Percentiles rank a stretch among this genome's conserved stretches.
phyloP scores from a whole-genome alignment of 164 flowering plant genomes.

The Vitis amurensis region DNA sequence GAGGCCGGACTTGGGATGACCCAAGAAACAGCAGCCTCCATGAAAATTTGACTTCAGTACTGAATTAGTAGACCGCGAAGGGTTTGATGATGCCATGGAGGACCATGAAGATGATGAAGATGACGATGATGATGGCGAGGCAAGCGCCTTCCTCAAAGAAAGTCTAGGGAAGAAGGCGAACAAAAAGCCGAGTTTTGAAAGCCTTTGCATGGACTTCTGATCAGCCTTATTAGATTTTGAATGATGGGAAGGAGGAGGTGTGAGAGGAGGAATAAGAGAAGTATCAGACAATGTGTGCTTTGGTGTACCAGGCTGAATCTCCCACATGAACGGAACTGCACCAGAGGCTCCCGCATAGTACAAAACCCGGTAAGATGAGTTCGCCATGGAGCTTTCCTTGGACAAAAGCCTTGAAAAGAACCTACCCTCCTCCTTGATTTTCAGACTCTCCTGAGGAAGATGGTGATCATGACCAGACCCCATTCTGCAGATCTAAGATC shows the following conservation, averaged over 20 bases:
- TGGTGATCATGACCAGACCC: neutral
- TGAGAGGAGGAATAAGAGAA: slow-evolving; percentile 29
- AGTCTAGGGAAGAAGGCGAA: slow-evolving; percentile 13
- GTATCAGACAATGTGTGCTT: slow-evolving; percentile 22
- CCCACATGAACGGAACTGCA: slow-evolving; percentile 46
- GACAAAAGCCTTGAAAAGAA: slow-evolving; percentile 28
- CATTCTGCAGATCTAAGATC: neutral
- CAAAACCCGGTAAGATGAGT: slow-evolving; percentile 28
- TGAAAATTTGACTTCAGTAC: neutral
- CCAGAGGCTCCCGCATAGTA: slow-evolving; percentile 31
- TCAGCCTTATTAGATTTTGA: neutral
- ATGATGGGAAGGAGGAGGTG: slow-evolving; percentile 43
- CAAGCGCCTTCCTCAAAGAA: slow-evolving; percentile 12
- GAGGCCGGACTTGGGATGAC: slow-evolving; percentile 7
- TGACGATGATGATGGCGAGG: slow-evolving; percentile 18
- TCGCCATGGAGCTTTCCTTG: slow-evolving; percentile 26
- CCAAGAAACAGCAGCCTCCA: slow-evolving; percentile 5
- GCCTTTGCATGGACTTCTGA: neutral
- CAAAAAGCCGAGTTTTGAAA: neutral
- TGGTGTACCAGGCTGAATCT: slow-evolving; percentile 42
- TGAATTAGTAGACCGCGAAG: neutral
- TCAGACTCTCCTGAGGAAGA: neutral
- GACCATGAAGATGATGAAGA: slow-evolving; percentile 11
- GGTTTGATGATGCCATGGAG: neutral
- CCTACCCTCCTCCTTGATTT: slow-evolving; percentile 22